A percentile compares a stretch with the other conserved stretches of the same genome.
Evolutionary conservation across 352 stramenopile genomes (phyloP).

Genomic region (Pythium sp.): DNA sequence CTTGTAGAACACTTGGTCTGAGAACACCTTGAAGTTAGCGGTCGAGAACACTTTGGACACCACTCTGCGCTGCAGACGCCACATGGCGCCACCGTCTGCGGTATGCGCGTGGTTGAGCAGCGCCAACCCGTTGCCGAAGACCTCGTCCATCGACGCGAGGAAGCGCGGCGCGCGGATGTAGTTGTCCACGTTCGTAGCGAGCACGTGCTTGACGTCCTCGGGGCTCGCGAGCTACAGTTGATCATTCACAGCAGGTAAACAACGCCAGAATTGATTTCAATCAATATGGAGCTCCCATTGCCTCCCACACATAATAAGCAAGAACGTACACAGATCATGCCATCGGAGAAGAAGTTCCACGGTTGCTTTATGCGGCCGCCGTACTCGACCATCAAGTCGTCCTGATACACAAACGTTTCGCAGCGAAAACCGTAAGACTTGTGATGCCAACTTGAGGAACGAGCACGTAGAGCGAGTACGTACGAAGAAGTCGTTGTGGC

Average conservation of each 20-base stretch:
- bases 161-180: conserved; percentile 23
- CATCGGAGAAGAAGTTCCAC: conserved; percentile 9
- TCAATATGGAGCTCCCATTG: not conserved
- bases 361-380: conserved; percentile 14
- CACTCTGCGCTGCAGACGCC: conserved; percentile 41
- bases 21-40: conserved; percentile 9
- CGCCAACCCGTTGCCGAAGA: conserved; percentile 13
- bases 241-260: not conserved
- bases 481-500: not conserved
- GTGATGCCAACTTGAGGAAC: not conserved
- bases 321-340: not conserved
- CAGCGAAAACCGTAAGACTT: not conserved
- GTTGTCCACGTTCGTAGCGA: conserved; percentile 22
- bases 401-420: conserved; percentile 5
- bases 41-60: conserved; percentile 62
- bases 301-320: not conserved
- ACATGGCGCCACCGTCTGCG: conserved; percentile 22
- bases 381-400: conserved; percentile 14
- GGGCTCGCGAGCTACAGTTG: conserved; percentile 2
- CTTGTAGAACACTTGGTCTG: conserved; percentile 11
- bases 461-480: not conserved
- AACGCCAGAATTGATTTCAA: not conserved
- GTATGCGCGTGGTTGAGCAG: conserved; percentile 19
- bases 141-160: conserved; percentile 12
- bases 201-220: conserved; percentile 21